phyloP scores from a whole-genome alignment of 2,329 filamentous ascomycete species.

The Trichocomaceae sp. region DNA sequence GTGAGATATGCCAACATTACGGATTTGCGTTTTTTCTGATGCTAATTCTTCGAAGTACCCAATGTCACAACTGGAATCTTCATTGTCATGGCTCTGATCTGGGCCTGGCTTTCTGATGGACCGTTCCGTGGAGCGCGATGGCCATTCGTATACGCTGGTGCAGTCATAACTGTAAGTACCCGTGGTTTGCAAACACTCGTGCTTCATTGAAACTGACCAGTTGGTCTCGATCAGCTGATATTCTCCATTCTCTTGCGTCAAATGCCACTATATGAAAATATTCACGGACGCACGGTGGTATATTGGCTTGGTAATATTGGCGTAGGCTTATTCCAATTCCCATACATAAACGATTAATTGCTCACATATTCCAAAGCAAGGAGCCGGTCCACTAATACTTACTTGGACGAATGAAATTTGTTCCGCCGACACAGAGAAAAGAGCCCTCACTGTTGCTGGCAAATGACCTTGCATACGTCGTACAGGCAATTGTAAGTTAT shows the following conservation, averaged over 20 bases:
- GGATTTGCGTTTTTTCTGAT: not conserved
- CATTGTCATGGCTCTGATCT: slow-evolving; percentile 29
- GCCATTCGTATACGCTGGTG: slow-evolving; percentile 36
- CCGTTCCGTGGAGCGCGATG: slow-evolving; percentile 27
- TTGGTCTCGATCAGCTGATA: slow-evolving; percentile 20
- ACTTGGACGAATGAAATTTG: slow-evolving; percentile 34
- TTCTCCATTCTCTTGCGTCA: slow-evolving; percentile 29
- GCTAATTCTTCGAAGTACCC: slow-evolving; percentile 16
- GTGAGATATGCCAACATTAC: slow-evolving; percentile 21
- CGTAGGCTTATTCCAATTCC: slow-evolving; percentile 20
- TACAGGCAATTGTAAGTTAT: slow-evolving; percentile 25
- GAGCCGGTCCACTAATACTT: slow-evolving; percentile 34
- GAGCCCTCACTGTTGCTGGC: slow-evolving; percentile 27
- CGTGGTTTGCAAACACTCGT: not conserved
- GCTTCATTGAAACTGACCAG: not conserved
- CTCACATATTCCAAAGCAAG: slow-evolving; percentile 16
- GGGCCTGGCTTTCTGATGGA: slow-evolving; percentile 36
- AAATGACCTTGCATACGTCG: slow-evolving; percentile 30
- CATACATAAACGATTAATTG: too few relatives aligned
- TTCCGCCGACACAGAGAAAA: slow-evolving; percentile 26
- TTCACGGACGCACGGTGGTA: slow-evolving; percentile 30
- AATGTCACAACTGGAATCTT: slow-evolving; percentile 30
- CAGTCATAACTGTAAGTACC: slow-evolving; percentile 27
- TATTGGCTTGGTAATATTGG: slow-evolving; percentile 36
- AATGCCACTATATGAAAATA: slow-evolving; percentile 33